These are phyloP conservation scores for Prosopis cineraria DNA, from an alignment of 306 rosid species.

Conservation along the genomic window DNA sequence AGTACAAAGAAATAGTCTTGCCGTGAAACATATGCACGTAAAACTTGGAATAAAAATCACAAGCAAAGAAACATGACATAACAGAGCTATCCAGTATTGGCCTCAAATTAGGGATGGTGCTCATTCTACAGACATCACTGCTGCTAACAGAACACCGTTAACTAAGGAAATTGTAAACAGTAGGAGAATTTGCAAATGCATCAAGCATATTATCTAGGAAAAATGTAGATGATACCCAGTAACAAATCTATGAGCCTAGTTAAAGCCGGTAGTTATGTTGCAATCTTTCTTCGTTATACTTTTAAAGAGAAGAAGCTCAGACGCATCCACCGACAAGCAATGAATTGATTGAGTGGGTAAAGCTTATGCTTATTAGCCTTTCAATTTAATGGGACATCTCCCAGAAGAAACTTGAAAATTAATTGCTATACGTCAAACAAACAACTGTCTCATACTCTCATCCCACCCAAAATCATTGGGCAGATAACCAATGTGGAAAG, in stretches of 20 bases:
- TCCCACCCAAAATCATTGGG: slow-evolving; percentile 4
- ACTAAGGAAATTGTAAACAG: neutral
- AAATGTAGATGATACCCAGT: neutral
- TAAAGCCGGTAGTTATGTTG: neutral
- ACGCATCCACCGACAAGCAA: slow-evolving; percentile 9
- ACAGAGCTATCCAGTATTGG: neutral
- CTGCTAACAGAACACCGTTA: neutral
- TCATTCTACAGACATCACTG: neutral
- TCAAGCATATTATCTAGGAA: neutral
- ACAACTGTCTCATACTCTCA: neutral
- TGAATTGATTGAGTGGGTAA: neutral
- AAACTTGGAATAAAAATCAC: neutral
- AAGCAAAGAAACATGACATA: neutral
- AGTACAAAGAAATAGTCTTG: neutral
- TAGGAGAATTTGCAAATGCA: neutral
- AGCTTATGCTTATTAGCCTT: too few species aligned
- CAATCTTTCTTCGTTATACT: neutral
- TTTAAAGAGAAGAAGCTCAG: neutral
- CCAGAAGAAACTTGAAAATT: neutral
- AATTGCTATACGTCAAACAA: neutral
- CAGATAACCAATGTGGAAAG: neutral
- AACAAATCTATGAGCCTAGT: neutral
- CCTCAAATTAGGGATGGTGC: neutral
- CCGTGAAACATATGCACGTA: neutral
- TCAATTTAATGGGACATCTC: neutral